Conservation (phyloP, 352 stramenopile species). For the Globisporangium orthogonon region DNA sequence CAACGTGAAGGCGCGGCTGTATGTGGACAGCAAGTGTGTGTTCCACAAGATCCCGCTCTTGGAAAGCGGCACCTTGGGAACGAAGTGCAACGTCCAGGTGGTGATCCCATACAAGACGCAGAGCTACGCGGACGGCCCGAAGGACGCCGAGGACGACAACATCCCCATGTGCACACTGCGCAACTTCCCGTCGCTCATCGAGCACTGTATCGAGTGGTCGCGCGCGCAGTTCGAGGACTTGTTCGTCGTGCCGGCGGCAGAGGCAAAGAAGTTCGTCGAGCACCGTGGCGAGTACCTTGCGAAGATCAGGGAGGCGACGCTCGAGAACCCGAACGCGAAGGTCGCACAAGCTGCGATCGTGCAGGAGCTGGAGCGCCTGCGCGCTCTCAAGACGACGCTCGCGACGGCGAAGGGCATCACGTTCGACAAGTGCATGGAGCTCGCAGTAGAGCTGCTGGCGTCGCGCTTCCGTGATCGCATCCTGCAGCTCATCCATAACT, state of each 20-base stretch:
- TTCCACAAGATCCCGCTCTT: conserved; percentile 95
- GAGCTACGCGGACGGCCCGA: conserved; percentile 94
- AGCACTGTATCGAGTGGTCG: conserved; percentile 99
- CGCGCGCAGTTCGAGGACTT: conserved; percentile 82
- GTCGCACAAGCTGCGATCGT: conserved; percentile 55
- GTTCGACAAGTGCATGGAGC: conserved; percentile 65
- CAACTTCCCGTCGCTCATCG: conserved; percentile 95
- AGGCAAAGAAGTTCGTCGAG: conserved; percentile 84
- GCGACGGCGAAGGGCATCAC: conserved; percentile 42
- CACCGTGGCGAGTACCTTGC: conserved; percentile 66
- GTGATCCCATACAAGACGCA: conserved; percentile 83
- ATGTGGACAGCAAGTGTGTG: conserved; percentile 98
- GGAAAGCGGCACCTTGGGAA: conserved; percentile 97
- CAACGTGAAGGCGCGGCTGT: conserved; percentile 97
- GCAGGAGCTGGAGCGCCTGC: conserved; percentile 69
- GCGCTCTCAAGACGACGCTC: conserved; percentile 44
- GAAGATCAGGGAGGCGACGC: conserved; percentile 58
- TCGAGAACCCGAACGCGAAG: conserved; percentile 75
- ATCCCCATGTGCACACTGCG: conserved; percentile 99
- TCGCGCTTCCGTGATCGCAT: conserved; percentile 86
- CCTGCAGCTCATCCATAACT: conserved; percentile 82
- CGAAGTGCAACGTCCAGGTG: conserved; percentile 96
- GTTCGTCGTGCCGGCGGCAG: conserved; percentile 73
- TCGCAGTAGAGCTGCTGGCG: conserved; percentile 74
- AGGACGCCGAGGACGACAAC: conserved; percentile 97